phyloP scores from a whole-genome alignment of 352 stramenopile genomes.

The Saprolegnia parasitica region DNA sequence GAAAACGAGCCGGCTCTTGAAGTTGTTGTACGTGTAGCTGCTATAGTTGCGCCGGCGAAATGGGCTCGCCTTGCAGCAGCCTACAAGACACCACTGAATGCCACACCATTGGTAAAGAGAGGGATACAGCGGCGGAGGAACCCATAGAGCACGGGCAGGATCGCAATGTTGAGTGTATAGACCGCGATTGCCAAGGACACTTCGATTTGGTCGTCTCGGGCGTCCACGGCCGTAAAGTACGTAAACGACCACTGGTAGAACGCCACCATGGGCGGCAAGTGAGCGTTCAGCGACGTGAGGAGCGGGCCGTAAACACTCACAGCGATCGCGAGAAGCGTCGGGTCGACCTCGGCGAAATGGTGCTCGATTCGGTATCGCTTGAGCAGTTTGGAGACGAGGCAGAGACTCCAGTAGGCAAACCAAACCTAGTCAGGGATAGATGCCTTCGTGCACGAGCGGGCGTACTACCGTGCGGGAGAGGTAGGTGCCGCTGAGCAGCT shows the following conservation, averaged over 20 bases:
- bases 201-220: not conserved
- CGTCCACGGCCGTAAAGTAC: not conserved
- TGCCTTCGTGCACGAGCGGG: not conserved
- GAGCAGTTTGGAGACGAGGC: not conserved
- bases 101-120: no score
- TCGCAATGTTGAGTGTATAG: not conserved
- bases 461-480: not conserved
- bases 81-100: no score
- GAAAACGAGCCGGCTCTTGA: not conserved
- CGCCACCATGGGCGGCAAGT: not conserved
- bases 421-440: not conserved
- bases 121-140: not conserved
- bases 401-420: slow-evolving; percentile 20
- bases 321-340: slow-evolving; percentile 4
- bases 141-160: not conserved
- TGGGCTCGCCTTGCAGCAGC: no score
- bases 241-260: not conserved
- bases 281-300: not conserved
- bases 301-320: not conserved
- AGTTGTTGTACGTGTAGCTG: slow-evolving; percentile 6
- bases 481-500: not conserved
- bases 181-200: not conserved
- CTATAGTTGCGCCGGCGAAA: no score
- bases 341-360: slow-evolving; percentile 9
- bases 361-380: slow-evolving; percentile 7